Evolutionary conservation across 495 filamentous ascomycete species (phyloP).

Genomic region (Chaetomium cochliodes): DNA sequence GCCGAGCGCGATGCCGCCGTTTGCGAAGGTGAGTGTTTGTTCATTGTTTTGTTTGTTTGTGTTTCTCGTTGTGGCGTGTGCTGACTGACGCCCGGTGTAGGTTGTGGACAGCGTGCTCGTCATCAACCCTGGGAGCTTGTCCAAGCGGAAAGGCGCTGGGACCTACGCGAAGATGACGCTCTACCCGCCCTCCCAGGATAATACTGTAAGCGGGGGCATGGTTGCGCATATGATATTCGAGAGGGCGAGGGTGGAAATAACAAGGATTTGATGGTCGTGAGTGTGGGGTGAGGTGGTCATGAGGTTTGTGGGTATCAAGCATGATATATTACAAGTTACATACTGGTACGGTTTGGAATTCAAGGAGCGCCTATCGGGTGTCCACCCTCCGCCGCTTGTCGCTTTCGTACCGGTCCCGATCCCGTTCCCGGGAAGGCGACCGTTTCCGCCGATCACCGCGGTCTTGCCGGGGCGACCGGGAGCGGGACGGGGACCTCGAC

Average conservation of each 20-base stretch:
- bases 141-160: conserved; percentile 74
- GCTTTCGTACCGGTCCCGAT: conserved; percentile 56
- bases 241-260: conserved; percentile 80
- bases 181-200: conserved; percentile 61
- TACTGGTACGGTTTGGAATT: background rate
- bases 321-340: conserved; percentile 8
- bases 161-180: conserved; percentile 77
- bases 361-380: conserved; percentile 25
- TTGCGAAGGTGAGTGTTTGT: conserved; percentile 72
- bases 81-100: conserved; percentile 45
- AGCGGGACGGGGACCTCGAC: conserved; percentile 37
- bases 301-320: conserved; percentile 9
- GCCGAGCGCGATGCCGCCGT: conserved; percentile 78
- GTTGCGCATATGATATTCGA: conserved; percentile 74
- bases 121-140: conserved; percentile 85
- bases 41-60: conserved; percentile 28
- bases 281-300: background rate
- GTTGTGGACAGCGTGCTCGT: conserved; percentile 81
- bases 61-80: background rate
- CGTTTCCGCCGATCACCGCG: conserved; percentile 60
- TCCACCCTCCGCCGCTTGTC: conserved; percentile 70
- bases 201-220: conserved; percentile 54
- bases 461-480: conserved; percentile 45
- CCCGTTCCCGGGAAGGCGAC: conserved; percentile 60
- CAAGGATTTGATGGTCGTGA: conserved; percentile 57